Evolutionary conservation across 352 stramenopile genomes (phyloP).

Genomic region (Pseudoperonospora humuli): DNA sequence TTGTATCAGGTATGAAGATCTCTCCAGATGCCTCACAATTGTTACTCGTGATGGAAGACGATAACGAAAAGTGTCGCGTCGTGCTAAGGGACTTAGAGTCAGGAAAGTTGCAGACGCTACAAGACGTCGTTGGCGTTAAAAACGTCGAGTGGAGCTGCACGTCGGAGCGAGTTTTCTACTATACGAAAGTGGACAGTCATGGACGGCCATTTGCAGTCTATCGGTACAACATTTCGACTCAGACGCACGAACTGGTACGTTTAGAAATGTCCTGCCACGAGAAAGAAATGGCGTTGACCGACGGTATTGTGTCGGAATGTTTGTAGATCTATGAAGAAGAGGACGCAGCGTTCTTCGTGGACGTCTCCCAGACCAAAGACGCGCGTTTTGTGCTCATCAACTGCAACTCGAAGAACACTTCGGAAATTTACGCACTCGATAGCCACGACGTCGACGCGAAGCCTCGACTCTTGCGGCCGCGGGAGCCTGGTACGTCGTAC

Average conservation of each 20-base stretch:
- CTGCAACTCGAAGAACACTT: slow-evolving; percentile 82
- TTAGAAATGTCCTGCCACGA: slow-evolving; percentile 12
- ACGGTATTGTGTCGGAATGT: background rate
- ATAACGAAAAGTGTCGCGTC: slow-evolving; percentile 50
- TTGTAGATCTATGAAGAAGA: slow-evolving; percentile 76
- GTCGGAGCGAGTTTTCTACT: slow-evolving; percentile 45
- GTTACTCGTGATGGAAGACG: slow-evolving; percentile 63
- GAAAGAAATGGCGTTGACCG: slow-evolving; percentile 2
- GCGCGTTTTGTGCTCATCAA: slow-evolving; percentile 74
- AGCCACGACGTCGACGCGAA: slow-evolving; percentile 13
- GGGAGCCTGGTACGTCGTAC: slow-evolving; percentile 63
- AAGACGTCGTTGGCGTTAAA: slow-evolving; percentile 36
- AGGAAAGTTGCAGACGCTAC: slow-evolving; percentile 25
- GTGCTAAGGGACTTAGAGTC: slow-evolving; percentile 37
- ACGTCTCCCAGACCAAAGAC: slow-evolving; percentile 83
- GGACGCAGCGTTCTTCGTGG: slow-evolving; percentile 74
- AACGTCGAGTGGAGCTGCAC: slow-evolving; percentile 64
- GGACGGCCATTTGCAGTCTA: slow-evolving; percentile 58
- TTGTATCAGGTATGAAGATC: slow-evolving; percentile 71
- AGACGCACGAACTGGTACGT: slow-evolving; percentile 46
- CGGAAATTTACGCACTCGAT: slow-evolving; percentile 67
- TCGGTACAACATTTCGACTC: slow-evolving; percentile 42
- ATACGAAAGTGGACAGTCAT: slow-evolving; percentile 58
- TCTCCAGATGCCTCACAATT: slow-evolving; percentile 51
- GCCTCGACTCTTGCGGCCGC: slow-evolving; percentile 39